Evolutionary conservation across 495 filamentous ascomycete genomes (phyloP), one percentile per base, ranked within the genome.

Genomic region (Chaetomidium leptoderma): DNA sequence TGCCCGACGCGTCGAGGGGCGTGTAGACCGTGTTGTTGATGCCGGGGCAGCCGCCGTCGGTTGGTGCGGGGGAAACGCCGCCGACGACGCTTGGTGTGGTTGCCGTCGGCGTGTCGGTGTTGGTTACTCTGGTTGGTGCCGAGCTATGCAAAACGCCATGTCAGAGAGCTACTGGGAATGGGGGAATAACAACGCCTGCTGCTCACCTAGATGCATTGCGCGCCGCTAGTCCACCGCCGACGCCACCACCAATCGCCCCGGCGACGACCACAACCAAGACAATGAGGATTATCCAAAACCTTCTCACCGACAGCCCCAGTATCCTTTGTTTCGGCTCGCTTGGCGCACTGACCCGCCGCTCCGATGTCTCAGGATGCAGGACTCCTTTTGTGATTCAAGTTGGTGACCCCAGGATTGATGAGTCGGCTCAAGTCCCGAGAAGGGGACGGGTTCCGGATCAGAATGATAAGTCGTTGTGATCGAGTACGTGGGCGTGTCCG

Each of bases 261-360:
- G 72, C 69, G 11, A 72, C 45, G 36, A 71, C 46, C 9, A 73
- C 35, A 16, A 67, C 43, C 17, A 71, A 27, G 6, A 61, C 26
- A 8, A 69, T 45, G 44, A 73, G 29, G 6, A 69, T 10, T 5
- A 51, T 35, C 72, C 72, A 74, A 37, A 73, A 74, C 2, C 62
- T 6, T 8, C 59, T 55, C 8, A 72, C 63, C n/a, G 68, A 57
- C 9, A 74, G 63, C 4, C 72, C 72, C 9, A 72, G 30, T 19
- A 72, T 62, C 47, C 14, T 35, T 26, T 37, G 24, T 10, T 27
- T 27, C 5, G 9, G 7, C 29, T 49, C 46, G 6, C 0, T 35
- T 30, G 44, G 44, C 44, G 24, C 11, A 9, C 5, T 13, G 24
- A 26, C 27, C 44, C 6, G 2, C 2, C 23, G n/a, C 3, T 26